Evolutionary conservation across 2,329 filamentous ascomycete genomes (phyloP), one percentile per base, ranked within the genome.

Genomic region (Colletotrichum chrysophilum): DNA sequence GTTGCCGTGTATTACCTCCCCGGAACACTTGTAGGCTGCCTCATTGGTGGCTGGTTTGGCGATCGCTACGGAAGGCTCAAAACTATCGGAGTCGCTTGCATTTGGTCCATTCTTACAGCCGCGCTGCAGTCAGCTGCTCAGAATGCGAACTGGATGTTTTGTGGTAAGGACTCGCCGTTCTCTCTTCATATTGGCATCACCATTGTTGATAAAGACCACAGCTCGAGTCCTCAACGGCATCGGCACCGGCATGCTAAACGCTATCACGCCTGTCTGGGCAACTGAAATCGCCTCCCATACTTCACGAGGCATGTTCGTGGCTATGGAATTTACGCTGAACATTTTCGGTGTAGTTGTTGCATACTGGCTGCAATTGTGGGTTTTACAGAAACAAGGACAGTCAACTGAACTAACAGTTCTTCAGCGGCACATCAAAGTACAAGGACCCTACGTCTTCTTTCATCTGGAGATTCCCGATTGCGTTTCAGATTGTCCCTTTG

Each of bases 291-390:
- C 92, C 1, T 90, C 93, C 52, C 91, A 94, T 79, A 94, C 89
- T 0, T 92, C 90, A 3, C 89, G 94, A 55, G 94, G 94, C 7
- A 89, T 92, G 64, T 94, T 94, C 77, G 91, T 95, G 72, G 91
- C 92, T 12, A 92, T 94, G 70, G 93, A 95, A 79, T 95, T 95
- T 77, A 94, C 93, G 0, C 83, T 94, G 10, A 95, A 95, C 16
- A 74, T 74, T 9, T 74, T 74, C 13, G 71, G 71, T 13, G 66
- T 80, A 84, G 89, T 82, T 0, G 82, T 85, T 4, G 84, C 84
- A 4, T 94, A 94, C 78, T 93, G 91, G 91, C 82, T 89, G 8
- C 87, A 88, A 78, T 92, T 90, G 81, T 82, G 62, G 79, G 80
- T 76, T 26, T 7, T n/a, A 10, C 30, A 28, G 13, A 21, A 13